Percentiles rank a stretch among this genome's conserved stretches.
Evolutionary conservation across 208 protist genomes (phyloP).

Genomic region (Crithidia bombi): DNA sequence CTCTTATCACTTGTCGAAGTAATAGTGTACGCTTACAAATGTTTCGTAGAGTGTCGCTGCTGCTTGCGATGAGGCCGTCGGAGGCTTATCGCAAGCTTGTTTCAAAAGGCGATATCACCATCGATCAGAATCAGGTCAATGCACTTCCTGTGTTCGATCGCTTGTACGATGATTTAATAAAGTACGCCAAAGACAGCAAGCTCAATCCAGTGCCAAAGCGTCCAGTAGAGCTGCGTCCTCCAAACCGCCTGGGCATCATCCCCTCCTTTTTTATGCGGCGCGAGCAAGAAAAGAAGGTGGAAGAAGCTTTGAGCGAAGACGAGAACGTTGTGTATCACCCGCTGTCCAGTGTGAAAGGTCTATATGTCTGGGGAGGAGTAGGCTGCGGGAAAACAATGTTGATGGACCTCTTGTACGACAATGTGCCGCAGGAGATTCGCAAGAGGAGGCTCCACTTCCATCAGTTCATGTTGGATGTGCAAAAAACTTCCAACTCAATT

Average conservation of each 20-base stretch:
- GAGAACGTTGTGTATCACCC: slow-evolving; percentile 65
- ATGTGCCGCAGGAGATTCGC: slow-evolving; percentile 66
- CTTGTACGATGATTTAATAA: slow-evolving; percentile 72
- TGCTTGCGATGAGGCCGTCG: slow-evolving; percentile 49
- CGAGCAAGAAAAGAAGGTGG: slow-evolving; percentile 78
- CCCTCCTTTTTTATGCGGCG: slow-evolving; percentile 79
- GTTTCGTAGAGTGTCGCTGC: slow-evolving; percentile 48
- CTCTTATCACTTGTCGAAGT: not conserved
- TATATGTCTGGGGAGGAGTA: slow-evolving; percentile 96
- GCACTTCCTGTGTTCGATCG: slow-evolving; percentile 83
- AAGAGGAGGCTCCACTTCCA: slow-evolving; percentile 96
- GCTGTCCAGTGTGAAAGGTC: slow-evolving; percentile 83
- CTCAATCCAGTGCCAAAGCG: slow-evolving; percentile 45
- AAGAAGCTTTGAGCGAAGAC: slow-evolving; percentile 45
- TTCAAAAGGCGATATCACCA: slow-evolving; percentile 41
- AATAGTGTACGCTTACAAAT: slow-evolving; percentile 35
- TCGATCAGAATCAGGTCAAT: slow-evolving; percentile 65
- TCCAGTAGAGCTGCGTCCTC: slow-evolving; percentile 74
- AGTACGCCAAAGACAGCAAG: slow-evolving; percentile 53
- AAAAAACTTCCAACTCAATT: slow-evolving; percentile 81
- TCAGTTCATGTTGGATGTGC: slow-evolving; percentile 96
- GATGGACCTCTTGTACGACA: slow-evolving; percentile 96
- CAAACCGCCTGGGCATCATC: slow-evolving; percentile 82
- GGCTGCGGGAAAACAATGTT: slow-evolving; percentile 97
- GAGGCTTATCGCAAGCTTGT: slow-evolving; percentile 69